Base-by-base conservation (phyloP, 139 green algal genomes). In the Micractinium sp. region DNA sequence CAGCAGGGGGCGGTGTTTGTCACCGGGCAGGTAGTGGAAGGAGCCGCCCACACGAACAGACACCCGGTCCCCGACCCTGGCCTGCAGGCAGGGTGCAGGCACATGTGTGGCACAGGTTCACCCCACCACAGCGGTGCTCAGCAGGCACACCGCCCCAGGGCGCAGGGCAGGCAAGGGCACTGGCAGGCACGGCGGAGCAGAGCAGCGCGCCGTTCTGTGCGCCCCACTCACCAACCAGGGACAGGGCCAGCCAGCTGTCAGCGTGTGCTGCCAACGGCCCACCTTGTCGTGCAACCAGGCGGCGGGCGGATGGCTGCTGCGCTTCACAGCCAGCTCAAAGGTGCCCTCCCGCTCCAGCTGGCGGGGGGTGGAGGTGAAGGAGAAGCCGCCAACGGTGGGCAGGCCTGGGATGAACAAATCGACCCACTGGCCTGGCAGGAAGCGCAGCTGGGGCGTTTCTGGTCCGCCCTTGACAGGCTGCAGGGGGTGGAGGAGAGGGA, bases 391-490 rank as follows among this genome's bases (percentile, higher is more conserved):
- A 33, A 87, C 41, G 16, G 31, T 18, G 15, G 61, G 13, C 29
- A 90, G n/a, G 9, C 41, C 63, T 1, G 78, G 87, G 1, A 73
- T 61, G 18, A 67, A 33, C 14, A 90, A 82, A 47, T 90, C 87
- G 12, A 90, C 79, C 86, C 87, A 90, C 63, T 90, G 87, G 27
- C 87, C 87, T 27, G 78, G 87, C 78, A 74, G 15, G 36, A 90
- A 90, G 13, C 15, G 7, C 20, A 86, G 60, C 7, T 56, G 47
- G 47, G 47, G 56, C 7, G 33, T 33, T 19, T 0, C 20, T 3
- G 0, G 56, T 33, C 56, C 53, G 60, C 56, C 13, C 5, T 36
- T 36, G 74, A 20, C 0, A 14, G 74, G 33, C 74, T 29, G 74
- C 74, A 29, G 74, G n/a, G 1, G 18, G 74, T 36, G 71, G 31